Base-by-base conservation (phyloP, 768 basidiomycete genomes). In the Trametes coccinea region DNA sequence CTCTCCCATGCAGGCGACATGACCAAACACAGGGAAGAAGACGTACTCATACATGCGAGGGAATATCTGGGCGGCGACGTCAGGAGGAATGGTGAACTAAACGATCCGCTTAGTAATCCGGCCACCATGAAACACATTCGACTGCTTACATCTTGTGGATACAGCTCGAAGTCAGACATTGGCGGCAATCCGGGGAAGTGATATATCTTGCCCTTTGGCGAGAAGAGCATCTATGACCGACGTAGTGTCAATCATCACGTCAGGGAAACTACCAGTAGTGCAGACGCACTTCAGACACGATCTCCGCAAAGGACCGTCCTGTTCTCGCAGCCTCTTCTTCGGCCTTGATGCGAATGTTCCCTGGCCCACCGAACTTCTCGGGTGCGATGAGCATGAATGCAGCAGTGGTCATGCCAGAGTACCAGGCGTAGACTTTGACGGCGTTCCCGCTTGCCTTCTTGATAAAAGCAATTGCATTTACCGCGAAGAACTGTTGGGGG, bases 131-230 rank as follows among this genome's bases (percentile, higher is more conserved):
- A 22, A 22, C 22, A 22, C 22, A 22, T 22, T 27, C 7, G 4
- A 29, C 8, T 10, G 51, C 60, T 49, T 33, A 67, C 68, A 3
- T 63, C 45, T 46, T 69, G 70, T 2, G 69, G 67, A 31, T 56
- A 17, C 11, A 53, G 39, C 48, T 71, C 70, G 29, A 65, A 61
- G 45, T 66, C 63, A 30, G 67, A 68, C 60, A 71, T 68, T 4
- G 64, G 59, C 41, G 70, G 69, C 40, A 71, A 29, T 0, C 67
- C 69, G 2, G 69, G 69, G 2, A 64, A 29, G 0, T 43, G 11
- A 7, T 66, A 45, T 16, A 71, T 34, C 5, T 61, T 37, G 13
- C 61, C 69, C 3, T 40, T 56, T 16, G 39, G 44, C 0, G 31
- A 7, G 10, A 49, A 57, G 5, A 41, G 29, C 22, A 65, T 29